These are phyloP conservation scores for Pseudocercospora macadamiae DNA, from an alignment of 2,329 filamentous ascomycete genomes.

Conservation along the genomic window DNA sequence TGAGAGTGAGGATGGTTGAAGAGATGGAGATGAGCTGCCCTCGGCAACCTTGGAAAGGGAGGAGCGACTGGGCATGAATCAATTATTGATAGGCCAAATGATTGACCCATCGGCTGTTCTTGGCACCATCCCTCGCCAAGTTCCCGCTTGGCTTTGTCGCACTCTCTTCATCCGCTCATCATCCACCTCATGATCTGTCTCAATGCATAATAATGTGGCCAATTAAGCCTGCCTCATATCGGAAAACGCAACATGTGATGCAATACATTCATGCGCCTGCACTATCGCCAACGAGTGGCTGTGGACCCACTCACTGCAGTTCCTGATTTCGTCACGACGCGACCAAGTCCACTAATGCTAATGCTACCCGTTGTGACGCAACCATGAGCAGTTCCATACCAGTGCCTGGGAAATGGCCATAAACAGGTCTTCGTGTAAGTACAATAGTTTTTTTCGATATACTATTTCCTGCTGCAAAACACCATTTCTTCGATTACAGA, in stretches of 20 bases:
- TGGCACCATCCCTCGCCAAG: too few relatives aligned
- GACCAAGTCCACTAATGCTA: background rate
- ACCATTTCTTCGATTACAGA: background rate
- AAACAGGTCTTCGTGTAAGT: background rate
- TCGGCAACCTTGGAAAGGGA: too few relatives aligned
- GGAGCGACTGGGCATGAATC: too few relatives aligned
- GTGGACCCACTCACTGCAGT: background rate
- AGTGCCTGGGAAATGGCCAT: background rate
- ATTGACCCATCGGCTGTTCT: too few relatives aligned
- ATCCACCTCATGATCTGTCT: background rate
- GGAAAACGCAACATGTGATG: background rate
- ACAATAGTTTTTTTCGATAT: background rate
- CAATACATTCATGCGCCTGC: background rate
- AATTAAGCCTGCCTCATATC: too few relatives aligned
- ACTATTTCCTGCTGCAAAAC: background rate
- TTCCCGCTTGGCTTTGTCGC: too few relatives aligned
- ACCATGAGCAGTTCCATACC: background rate
- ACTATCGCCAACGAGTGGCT: background rate
- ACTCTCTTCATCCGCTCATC: too few relatives aligned
- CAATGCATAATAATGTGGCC: background rate
- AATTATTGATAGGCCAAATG: too few relatives aligned
- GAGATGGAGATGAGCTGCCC: too few relatives aligned
- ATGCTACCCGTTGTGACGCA: conserved; percentile 1
- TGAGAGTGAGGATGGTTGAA: too few relatives aligned
- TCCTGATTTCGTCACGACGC: background rate